Conservation (phyloP, 768 basidiomycete species). For the Lactarius quietus region DNA sequence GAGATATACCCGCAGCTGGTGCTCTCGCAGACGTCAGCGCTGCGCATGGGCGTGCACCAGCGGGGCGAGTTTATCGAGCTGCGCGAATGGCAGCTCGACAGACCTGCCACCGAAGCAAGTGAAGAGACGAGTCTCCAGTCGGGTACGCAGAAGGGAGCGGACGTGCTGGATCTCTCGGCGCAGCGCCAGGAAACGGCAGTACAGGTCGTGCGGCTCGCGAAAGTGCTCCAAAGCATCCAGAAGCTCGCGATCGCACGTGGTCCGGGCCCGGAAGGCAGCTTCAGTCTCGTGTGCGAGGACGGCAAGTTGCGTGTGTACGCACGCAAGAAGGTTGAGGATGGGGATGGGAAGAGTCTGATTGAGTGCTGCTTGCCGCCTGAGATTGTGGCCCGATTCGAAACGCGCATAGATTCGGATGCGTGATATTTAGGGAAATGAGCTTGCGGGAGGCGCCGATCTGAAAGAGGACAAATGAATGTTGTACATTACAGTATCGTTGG, state of each 20-base stretch:
- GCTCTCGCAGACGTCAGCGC: slow-evolving; percentile 62
- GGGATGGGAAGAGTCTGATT: neutral
- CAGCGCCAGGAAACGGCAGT: neutral
- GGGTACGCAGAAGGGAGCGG: neutral
- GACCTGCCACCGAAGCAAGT: neutral
- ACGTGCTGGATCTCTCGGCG: neutral
- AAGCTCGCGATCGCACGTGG: slow-evolving; percentile 17
- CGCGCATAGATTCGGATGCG: neutral
- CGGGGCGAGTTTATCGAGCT: slow-evolving; percentile 51
- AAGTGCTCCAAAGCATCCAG: slow-evolving; percentile 15
- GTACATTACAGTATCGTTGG: neutral
- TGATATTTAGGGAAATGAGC: neutral
- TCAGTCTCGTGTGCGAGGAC: slow-evolving; percentile 14
- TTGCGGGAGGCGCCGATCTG: neutral
- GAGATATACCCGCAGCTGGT: slow-evolving; percentile 64
- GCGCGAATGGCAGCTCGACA: slow-evolving; percentile 39
- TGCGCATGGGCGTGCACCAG: slow-evolving; percentile 56
- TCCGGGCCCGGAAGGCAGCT: slow-evolving; percentile 2
- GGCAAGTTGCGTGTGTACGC: slow-evolving; percentile 11
- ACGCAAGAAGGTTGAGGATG: neutral
- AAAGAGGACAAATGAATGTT: neutral
- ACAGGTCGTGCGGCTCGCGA: slow-evolving; percentile 14
- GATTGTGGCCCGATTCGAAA: slow-evolving; percentile 5
- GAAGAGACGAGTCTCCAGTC: slow-evolving; percentile 1
- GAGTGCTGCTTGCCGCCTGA: slow-evolving; percentile 13